phyloP scores from a whole-genome alignment of 169 alveolate species.

The Plasmodium vinckei region DNA sequence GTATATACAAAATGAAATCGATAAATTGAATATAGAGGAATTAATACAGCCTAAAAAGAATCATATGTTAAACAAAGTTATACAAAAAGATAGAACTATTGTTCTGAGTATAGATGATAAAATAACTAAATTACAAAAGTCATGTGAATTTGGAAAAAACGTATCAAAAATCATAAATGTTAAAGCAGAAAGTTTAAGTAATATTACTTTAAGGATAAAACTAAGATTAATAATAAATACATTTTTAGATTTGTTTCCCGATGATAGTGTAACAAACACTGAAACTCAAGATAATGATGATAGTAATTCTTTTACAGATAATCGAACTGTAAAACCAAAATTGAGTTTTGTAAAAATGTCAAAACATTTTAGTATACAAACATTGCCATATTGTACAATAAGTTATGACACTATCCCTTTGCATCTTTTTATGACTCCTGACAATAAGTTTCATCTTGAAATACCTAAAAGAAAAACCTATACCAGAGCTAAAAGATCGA shows the following conservation, averaged over 20 bases:
- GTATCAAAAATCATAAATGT: slow-evolving; percentile 45
- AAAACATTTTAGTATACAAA: slow-evolving; percentile 16
- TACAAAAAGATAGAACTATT: slow-evolving; percentile 40
- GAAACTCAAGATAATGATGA: not conserved
- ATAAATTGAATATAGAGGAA: slow-evolving; percentile 37
- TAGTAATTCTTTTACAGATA: not conserved
- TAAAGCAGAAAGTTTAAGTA: slow-evolving; percentile 71
- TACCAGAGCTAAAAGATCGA: slow-evolving; percentile 11
- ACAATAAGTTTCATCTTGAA: slow-evolving; percentile 10
- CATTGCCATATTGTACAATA: slow-evolving; percentile 31
- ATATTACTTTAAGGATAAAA: slow-evolving; percentile 32
- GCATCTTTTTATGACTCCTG: slow-evolving; percentile 13
- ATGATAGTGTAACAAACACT: not conserved
- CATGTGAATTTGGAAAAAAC: slow-evolving; percentile 62
- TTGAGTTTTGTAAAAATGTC: slow-evolving; percentile 36
- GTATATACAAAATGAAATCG: slow-evolving; percentile 54
- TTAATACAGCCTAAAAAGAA: slow-evolving; percentile 59
- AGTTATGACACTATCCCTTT: slow-evolving; percentile 59
- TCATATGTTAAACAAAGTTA: slow-evolving; percentile 38
- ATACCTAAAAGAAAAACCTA: slow-evolving; percentile 22
- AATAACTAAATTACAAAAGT: slow-evolving; percentile 46
- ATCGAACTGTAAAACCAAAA: not conserved
- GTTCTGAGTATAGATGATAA: slow-evolving; percentile 16
- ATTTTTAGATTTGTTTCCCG: slow-evolving; percentile 12
- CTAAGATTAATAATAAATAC: slow-evolving; percentile 24